Conservation (phyloP, 1,139 yeast genomes). For the Candida pseudocylindracea region DNA sequence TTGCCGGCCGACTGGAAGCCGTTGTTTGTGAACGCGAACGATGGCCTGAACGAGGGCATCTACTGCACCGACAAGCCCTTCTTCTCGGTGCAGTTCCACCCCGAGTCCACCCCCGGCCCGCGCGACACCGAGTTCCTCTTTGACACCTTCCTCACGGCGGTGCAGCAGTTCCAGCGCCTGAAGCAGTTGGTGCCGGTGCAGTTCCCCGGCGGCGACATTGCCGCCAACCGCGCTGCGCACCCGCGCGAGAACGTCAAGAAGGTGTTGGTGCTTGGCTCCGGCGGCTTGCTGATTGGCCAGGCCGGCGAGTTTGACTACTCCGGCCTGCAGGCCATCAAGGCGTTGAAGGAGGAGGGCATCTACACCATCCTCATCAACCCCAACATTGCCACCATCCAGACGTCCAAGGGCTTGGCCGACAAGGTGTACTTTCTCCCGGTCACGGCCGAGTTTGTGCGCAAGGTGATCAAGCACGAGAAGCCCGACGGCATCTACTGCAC, state of each 20-base stretch:
- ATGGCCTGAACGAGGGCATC: slow-evolving; percentile 97
- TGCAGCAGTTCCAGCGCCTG: slow-evolving; percentile 32
- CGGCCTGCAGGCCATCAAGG: slow-evolving; percentile 88
- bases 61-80: slow-evolving; percentile 73
- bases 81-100: slow-evolving; percentile 99
- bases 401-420: slow-evolving; percentile 94
- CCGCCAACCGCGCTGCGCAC: slow-evolving; percentile 46
- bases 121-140: slow-evolving; percentile 95
- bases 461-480: slow-evolving; percentile 81
- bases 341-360: slow-evolving; percentile 92
- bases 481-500: slow-evolving; percentile 97
- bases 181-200: slow-evolving; percentile 47
- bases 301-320: slow-evolving; percentile 99
- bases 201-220: slow-evolving; percentile 77
- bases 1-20: slow-evolving; percentile 77
- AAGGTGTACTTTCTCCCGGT: slow-evolving; percentile 95
- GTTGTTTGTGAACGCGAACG: slow-evolving; percentile 88
- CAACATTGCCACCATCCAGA: slow-evolving; percentile 95
- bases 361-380: slow-evolving; percentile 92
- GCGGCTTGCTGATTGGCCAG: slow-evolving; percentile 97
- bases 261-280: slow-evolving; percentile 91
- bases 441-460: slow-evolving; percentile 86
- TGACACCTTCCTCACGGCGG: slow-evolving; percentile 78
- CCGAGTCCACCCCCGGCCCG: slow-evolving; percentile 99
- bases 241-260: slow-evolving; percentile 77